A percentile compares a stretch with the other conserved stretches of the same genome.
These are phyloP conservation scores for Plicaturopsis crispa DNA, from an alignment of 768 basidiomycete species.

Conservation along the genomic window DNA sequence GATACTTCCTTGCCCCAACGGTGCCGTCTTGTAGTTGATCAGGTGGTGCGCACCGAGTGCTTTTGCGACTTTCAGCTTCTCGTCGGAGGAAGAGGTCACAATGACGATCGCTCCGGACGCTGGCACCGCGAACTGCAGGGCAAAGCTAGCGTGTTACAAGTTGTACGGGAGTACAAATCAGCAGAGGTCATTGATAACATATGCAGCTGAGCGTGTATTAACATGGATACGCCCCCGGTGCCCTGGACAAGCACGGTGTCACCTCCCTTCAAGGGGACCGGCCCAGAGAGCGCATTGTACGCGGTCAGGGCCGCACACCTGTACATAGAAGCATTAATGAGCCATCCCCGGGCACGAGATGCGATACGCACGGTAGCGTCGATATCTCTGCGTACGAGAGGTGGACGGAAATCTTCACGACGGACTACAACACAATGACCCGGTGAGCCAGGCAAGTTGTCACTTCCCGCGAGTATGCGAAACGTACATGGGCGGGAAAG, in stretches of 20 bases:
- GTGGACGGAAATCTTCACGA: conserved; percentile 47
- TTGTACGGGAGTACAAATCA: not conserved
- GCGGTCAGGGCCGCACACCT: conserved; percentile 59
- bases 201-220: conserved; percentile 5
- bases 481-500: conserved; percentile 36
- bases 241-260: conserved; percentile 50
- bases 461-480: not conserved
- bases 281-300: conserved; percentile 50
- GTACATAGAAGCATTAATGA: not conserved
- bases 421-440: conserved; percentile 21
- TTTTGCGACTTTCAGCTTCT: conserved; percentile 46
- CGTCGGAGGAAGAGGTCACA: conserved; percentile 59
- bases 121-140: conserved; percentile 51
- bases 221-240: conserved; percentile 52
- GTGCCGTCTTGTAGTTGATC: conserved; percentile 55
- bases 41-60: conserved; percentile 45
- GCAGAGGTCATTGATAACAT: not conserved
- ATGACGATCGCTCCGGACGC: conserved; percentile 60
- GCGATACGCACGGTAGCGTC: conserved; percentile 42
- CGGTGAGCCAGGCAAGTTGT: no score
- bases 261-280: conserved; percentile 44
- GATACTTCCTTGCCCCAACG: conserved; percentile 51
- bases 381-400: conserved; percentile 59
- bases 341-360: not conserved
- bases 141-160: conserved; percentile 33